Evolutionary conservation across 2,329 filamentous ascomycete species (phyloP).

Genomic region (Colletotrichum lupini): DNA sequence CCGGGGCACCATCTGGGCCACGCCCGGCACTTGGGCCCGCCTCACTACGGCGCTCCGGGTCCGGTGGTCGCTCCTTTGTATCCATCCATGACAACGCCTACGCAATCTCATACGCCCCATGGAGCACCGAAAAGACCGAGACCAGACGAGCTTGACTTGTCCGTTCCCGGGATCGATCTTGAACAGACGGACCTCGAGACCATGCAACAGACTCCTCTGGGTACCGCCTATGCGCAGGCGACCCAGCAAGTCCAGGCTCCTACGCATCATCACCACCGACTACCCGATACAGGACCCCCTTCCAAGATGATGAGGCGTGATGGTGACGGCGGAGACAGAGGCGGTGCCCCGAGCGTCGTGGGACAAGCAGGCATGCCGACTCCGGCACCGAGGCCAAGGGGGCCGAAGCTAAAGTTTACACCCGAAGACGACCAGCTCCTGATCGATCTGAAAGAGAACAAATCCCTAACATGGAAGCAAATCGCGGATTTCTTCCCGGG

Average conservation of each 20-base stretch:
- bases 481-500: constrained; percentile 97
- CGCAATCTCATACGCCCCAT: constrained; percentile 44
- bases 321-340: constrained; percentile 62
- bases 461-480: constrained; percentile 96
- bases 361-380: constrained; percentile 88
- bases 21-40: constrained; percentile 61
- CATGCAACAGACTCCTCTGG: constrained; percentile 65
- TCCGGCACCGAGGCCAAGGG: constrained; percentile 82
- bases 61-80: constrained; percentile 65
- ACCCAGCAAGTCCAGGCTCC: constrained; percentile 59
- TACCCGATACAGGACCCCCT: constrained; percentile 78
- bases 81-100: constrained; percentile 58
- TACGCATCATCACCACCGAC: constrained; percentile 83
- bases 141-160: constrained; percentile 69
- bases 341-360: constrained; percentile 84
- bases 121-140: constrained; percentile 61
- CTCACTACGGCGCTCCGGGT: constrained; percentile 62
- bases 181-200: constrained; percentile 66
- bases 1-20: constrained; percentile 61
- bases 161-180: constrained; percentile 62
- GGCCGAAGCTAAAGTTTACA: constrained; percentile 94
- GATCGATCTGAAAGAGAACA: constrained; percentile 92
- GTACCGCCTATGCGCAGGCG: constrained; percentile 61
- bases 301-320: constrained; percentile 75
- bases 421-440: constrained; percentile 89